Evolutionary conservation across 352 stramenopile genomes (phyloP).

Genomic region (Phytophthora uliginosa): DNA sequence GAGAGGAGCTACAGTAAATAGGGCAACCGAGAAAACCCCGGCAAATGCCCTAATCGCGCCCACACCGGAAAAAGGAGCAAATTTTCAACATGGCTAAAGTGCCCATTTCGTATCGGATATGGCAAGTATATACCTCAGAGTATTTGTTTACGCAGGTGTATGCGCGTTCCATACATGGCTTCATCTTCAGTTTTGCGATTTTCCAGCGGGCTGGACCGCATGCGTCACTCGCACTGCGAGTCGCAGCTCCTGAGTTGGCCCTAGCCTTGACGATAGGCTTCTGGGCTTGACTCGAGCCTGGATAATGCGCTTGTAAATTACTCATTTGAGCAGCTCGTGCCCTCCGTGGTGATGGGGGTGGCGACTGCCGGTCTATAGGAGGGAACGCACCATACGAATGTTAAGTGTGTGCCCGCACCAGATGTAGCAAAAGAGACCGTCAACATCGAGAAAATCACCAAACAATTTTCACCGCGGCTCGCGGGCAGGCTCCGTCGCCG

Average conservation of each 20-base stretch:
- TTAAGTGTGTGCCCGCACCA: constrained; percentile 12
- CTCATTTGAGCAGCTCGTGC: constrained; percentile 6
- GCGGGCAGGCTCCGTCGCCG: neutral
- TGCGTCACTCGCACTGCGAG: neutral
- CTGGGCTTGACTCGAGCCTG: neutral
- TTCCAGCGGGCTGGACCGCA: neutral
- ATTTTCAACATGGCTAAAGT: neutral
- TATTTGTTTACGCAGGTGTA: neutral
- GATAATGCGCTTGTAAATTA: neutral
- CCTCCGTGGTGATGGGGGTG: constrained; percentile 27
- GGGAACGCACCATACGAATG: constrained; percentile 8
- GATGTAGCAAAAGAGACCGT: constrained; percentile 2
- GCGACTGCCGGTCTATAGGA: constrained; percentile 7
- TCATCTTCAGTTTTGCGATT: neutral
- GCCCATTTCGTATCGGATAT: neutral
- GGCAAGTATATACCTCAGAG: neutral
- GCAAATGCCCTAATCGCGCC: neutral
- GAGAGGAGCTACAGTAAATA: too few relatives aligned
- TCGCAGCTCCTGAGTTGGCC: too few relatives aligned
- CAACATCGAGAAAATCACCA: neutral
- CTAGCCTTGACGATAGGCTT: neutral
- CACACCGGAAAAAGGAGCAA: neutral
- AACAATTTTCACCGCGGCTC: neutral
- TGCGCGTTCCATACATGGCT: constrained; percentile 1
- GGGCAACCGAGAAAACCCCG: too few relatives aligned